These are phyloP conservation scores for Malbranchea zuffiana DNA, from an alignment of 2,329 filamentous ascomycete species.

Conservation along the genomic window DNA sequence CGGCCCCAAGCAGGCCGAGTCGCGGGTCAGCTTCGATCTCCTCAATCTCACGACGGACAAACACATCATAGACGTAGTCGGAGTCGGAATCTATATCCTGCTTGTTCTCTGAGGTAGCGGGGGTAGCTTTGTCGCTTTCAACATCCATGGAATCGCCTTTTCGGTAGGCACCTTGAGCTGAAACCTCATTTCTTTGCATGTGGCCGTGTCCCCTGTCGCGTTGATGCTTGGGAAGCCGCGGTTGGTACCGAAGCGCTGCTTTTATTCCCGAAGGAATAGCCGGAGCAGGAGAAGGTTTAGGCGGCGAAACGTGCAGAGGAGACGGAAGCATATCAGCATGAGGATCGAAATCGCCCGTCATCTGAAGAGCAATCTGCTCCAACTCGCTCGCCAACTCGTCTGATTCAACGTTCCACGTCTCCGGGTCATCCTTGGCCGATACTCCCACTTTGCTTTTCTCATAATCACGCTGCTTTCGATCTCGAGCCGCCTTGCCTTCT, in stretches of 20 bases:
- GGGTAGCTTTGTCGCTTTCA: background rate
- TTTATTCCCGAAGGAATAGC: conserved; percentile 14
- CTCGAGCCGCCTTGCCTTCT: conserved; percentile 20
- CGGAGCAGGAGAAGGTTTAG: conserved; percentile 9
- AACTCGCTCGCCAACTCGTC: conserved; percentile 34
- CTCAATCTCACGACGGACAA: conserved; percentile 41
- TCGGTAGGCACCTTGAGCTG: conserved; percentile 1
- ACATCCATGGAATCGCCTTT: background rate
- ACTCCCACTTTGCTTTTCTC: conserved; percentile 22
- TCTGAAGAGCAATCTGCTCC: conserved; percentile 33
- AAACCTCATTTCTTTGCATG: no score
- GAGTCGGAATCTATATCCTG: conserved; percentile 30
- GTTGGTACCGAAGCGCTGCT: conserved; percentile 28
- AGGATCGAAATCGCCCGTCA: conserved; percentile 23
- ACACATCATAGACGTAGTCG: conserved; percentile 53
- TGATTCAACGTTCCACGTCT: conserved; percentile 34
- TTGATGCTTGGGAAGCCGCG: conserved; percentile 21
- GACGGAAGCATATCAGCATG: conserved; percentile 1
- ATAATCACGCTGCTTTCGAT: conserved; percentile 8
- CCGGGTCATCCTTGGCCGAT: conserved; percentile 27
- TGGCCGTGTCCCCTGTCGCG: background rate
- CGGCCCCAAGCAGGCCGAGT: conserved; percentile 10
- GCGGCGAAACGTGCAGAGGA: conserved; percentile 18
- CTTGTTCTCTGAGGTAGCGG: conserved; percentile 2
- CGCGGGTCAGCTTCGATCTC: conserved; percentile 16